Evolutionary conservation across 768 basidiomycete species (phyloP), one percentile per base, ranked within the genome.

Genomic region (Lactarius deliciosus): DNA sequence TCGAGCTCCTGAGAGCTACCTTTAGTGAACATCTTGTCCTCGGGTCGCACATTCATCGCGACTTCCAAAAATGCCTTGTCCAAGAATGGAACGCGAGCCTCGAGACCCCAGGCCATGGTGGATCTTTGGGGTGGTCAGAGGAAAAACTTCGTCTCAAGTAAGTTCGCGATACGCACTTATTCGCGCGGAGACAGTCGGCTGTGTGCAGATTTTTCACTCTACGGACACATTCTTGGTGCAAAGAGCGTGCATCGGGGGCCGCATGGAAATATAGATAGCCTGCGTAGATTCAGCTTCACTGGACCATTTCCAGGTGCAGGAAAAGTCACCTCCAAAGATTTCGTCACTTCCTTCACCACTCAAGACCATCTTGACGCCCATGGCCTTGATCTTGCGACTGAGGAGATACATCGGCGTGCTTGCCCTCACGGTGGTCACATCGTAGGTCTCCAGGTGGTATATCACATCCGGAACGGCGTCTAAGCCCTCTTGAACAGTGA

Each of bases 251-350:
- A 71, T 95, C 88, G 10, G 97, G 97, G 0, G 97, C 97, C 43
- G 96, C 96, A 76, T 99, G 96, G 89, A 99, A 99, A 81, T 99
- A 99, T 56, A 99, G 86, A 80, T 99, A 99, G 3, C 96, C 96
- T 93, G 73, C 8, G 54, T 28, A 25, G 16, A 36, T 34, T 59
- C 38, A 45, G 57, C 40, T 34, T 58, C 38, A 69, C 72, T 64
- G 70, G 64, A 13, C 22, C 2, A 16, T 22, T 28, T 55, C 63
- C 25, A 34, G n/a, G 10, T 15, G 22, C 10, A 36, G 15, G 40
- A 56, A 38, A 3, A 73, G 72, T 71, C 75, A 92, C 95, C 96
- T 80, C 96, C 96, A 43, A 98, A 86, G 68, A 98, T 94, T 78
- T 99, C 97, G 72, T 99, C 97, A 69, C 92, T 94, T 45, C 97